These are phyloP conservation scores for Xylaria multiplex DNA, from an alignment of 2,329 filamentous ascomycete genomes.

Conservation along the genomic window DNA sequence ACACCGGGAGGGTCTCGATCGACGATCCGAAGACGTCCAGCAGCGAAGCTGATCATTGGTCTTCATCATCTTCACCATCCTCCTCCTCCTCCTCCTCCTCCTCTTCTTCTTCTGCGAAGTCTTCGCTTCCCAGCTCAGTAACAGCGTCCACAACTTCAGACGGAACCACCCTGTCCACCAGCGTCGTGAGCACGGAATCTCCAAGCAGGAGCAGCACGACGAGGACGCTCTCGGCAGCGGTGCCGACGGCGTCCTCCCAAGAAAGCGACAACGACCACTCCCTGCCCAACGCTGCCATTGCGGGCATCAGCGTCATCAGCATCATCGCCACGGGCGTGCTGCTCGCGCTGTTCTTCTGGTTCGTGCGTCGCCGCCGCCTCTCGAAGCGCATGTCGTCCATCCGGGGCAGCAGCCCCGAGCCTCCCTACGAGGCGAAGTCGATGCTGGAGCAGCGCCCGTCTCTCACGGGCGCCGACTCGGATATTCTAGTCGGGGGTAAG, in stretches of 20 bases:
- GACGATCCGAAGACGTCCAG: slow-evolving; percentile 10
- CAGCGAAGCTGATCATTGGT: too few species aligned
- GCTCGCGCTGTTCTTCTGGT: slow-evolving; percentile 37
- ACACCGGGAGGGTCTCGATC: not conserved
- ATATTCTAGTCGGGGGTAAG: slow-evolving; percentile 55
- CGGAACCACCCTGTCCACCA: slow-evolving; percentile 19
- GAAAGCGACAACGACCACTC: not conserved
- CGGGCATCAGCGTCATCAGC: slow-evolving; percentile 39
- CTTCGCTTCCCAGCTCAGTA: slow-evolving; percentile 12
- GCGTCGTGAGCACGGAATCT: slow-evolving; percentile 13
- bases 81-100: too few species aligned
- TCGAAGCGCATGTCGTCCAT: slow-evolving; percentile 39
- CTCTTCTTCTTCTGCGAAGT: slow-evolving; percentile 3
- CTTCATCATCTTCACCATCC: too few species aligned
- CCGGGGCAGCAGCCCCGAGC: slow-evolving; percentile 20
- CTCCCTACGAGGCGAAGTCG: slow-evolving; percentile 29
- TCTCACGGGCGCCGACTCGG: slow-evolving; percentile 11
- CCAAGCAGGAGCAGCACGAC: slow-evolving; percentile 15
- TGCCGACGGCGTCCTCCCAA: slow-evolving; percentile 11
- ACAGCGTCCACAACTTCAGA: slow-evolving; percentile 8
- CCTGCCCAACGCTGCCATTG: slow-evolving; percentile 31
- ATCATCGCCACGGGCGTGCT: slow-evolving; percentile 34
- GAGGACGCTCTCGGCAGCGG: slow-evolving; percentile 2
- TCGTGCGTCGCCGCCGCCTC: slow-evolving; percentile 42
- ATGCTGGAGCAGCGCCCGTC: slow-evolving; percentile 21